phyloP scores from a whole-genome alignment of 2,329 filamentous ascomycete genomes.

The Thielaviopsis cerberus region DNA sequence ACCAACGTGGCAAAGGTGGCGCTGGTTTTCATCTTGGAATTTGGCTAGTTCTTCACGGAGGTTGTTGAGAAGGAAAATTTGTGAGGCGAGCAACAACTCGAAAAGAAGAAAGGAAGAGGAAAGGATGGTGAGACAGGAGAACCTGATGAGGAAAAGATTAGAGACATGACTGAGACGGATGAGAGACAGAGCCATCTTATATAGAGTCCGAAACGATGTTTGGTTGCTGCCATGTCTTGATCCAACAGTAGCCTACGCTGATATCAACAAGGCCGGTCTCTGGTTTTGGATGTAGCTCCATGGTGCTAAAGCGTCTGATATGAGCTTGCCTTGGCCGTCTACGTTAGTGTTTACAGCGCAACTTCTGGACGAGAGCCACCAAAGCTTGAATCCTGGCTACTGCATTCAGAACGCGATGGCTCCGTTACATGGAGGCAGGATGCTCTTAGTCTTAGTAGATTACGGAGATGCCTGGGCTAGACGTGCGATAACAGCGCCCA shows the following conservation, averaged over 20 bases:
- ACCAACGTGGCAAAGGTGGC: slow-evolving; percentile 9
- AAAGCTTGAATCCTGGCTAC: background rate
- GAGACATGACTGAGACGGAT: background rate
- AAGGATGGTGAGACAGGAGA: background rate
- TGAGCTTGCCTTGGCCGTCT: too few relatives aligned
- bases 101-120: background rate
- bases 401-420: background rate
- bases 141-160: slow-evolving; percentile 6
- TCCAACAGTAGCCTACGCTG: too few relatives aligned
- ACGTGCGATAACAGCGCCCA: background rate
- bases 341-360: background rate
- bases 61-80: background rate
- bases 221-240: too few relatives aligned
- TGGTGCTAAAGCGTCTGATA: too few relatives aligned
- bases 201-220: background rate
- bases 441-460: too few relatives aligned
- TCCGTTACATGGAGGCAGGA: background rate
- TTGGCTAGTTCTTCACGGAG: background rate
- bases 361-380: background rate
- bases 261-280: too few relatives aligned
- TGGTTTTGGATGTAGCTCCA: too few relatives aligned
- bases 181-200: background rate
- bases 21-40: slow-evolving; percentile 8
- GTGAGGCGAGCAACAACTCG: background rate
- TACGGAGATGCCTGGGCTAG: background rate